Base-by-base conservation (phyloP, 2,329 filamentous ascomycete genomes). In the Aureobasidium namibiae region DNA sequence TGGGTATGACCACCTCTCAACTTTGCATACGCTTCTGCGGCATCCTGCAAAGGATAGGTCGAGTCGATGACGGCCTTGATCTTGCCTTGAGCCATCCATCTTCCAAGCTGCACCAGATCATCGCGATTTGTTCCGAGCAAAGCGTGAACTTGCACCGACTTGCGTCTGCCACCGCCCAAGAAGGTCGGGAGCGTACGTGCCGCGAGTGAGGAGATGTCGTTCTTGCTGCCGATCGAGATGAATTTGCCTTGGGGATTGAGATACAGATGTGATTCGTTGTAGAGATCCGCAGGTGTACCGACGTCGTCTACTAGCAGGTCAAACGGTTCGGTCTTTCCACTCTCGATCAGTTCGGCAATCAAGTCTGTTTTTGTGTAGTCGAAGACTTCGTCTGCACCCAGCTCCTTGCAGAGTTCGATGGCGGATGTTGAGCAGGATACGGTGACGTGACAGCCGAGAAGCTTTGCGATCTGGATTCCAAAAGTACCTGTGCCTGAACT, bases 301-400 rank as follows among this genome's bases (percentile, higher is more conserved):
- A 85, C 78, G 65, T 82, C 82, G 69, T 87, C 85, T 7, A 87
- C 73, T 0, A 80, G 74, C 38, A 82, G 72, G 49, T 76, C 72
- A 68, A 79, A 86, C 5, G 72, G 72, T 33, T 48, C 61, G 0
- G 80, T 80, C 42, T 76, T 76, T n/a, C 54, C 54, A 21, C 3
- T 14, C 0, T 72, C 68, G 61, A 75, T 76, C 5, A 87, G 68
- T 2, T 67, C 68, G 26, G 73, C 71, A 4, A 77, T 65, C 2
- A 86, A 68, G 66, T 85, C 72, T 24, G 72, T 68, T 0, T 72
- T 69, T 21, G 77, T 80, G 67, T 87, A 87, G 65, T 87, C 82
- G 49, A 87, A 74, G 26, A 86, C 78, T 60, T 83, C 80, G 63
- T 87, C 83, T 8, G 85, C 85, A 0, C 85, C 85, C 1, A 88